Conservation (phyloP, 1,139 yeast species). For the Pichia sp. region DNA sequence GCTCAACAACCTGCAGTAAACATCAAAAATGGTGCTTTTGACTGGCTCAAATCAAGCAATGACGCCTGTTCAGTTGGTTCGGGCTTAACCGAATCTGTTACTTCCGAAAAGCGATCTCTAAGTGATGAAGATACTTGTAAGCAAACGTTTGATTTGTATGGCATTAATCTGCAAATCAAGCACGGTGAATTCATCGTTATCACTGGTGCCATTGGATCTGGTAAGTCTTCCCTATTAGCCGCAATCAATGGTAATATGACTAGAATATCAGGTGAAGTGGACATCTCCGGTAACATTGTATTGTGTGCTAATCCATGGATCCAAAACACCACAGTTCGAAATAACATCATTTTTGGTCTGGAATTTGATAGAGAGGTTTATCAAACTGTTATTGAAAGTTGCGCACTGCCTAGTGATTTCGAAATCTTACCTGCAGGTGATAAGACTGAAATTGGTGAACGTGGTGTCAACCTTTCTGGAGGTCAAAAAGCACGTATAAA, state of each 20-base stretch:
- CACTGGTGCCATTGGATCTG: conserved; percentile 71
- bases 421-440: conserved; percentile 78
- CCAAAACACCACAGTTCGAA: conserved; percentile 73
- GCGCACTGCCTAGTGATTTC: conserved; percentile 68
- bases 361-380: conserved; percentile 53
- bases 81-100: background rate
- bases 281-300: conserved; percentile 42
- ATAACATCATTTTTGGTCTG: conserved; percentile 71
- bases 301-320: conserved; percentile 69
- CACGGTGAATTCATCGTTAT: conserved; percentile 62
- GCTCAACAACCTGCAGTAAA: conserved; percentile 38
- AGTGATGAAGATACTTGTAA: background rate
- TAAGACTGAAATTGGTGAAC: conserved; percentile 82
- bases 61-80: conserved; percentile 25
- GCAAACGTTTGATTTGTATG: conserved; percentile 37
- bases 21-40: conserved; percentile 52
- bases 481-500: conserved; percentile 90
- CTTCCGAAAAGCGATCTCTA: conserved; percentile 7
- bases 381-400: conserved; percentile 51
- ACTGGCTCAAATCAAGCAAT: conserved; percentile 44
- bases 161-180: conserved; percentile 41
- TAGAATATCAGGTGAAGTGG: conserved; percentile 44
- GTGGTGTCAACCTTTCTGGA: conserved; percentile 88
- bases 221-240: conserved; percentile 59
- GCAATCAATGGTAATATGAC: conserved; percentile 64